Evolutionary conservation across 805 yeast genomes (phyloP).

Genomic region (Ogataea zsoltii): DNA sequence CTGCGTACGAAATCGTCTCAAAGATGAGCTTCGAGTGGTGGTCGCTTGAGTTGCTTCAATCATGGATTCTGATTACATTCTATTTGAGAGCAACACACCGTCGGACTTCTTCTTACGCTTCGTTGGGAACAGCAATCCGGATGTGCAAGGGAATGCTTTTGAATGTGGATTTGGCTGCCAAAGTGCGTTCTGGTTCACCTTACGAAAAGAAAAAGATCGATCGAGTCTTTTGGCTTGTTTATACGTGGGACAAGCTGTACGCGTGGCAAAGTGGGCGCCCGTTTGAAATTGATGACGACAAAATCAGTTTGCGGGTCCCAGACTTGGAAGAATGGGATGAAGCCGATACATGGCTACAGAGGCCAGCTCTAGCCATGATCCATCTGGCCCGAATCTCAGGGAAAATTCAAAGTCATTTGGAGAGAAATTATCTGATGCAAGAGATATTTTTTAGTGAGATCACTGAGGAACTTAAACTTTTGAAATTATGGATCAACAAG

Average conservation of each 20-base stretch:
- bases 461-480: too few species aligned
- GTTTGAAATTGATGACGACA: slow-evolving; percentile 3
- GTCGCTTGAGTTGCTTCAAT: slow-evolving; percentile 49
- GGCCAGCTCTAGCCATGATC: too few species aligned
- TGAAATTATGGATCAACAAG: too few species aligned
- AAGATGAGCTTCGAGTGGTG: slow-evolving; percentile 52
- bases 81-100: slow-evolving; percentile 43
- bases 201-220: background rate
- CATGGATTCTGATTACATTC: slow-evolving; percentile 47
- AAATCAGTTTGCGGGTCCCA: background rate
- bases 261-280: slow-evolving; percentile 1
- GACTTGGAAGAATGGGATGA: too few species aligned
- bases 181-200: too few species aligned
- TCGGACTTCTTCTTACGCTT: background rate
- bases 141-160: too few species aligned
- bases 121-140: too few species aligned
- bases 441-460: too few species aligned
- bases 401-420: too few species aligned
- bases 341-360: too few species aligned
- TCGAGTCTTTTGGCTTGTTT: slow-evolving; percentile 4
- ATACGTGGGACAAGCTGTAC: slow-evolving; percentile 7
- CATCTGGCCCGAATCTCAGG: too few species aligned
- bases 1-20: slow-evolving; percentile 39
- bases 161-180: background rate
- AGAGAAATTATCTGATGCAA: too few species aligned